Evolutionary conservation across 179 eudicot genomes (phyloP), one percentile per base, ranked within the genome.

Genomic region (Patellifolia procumbens): DNA sequence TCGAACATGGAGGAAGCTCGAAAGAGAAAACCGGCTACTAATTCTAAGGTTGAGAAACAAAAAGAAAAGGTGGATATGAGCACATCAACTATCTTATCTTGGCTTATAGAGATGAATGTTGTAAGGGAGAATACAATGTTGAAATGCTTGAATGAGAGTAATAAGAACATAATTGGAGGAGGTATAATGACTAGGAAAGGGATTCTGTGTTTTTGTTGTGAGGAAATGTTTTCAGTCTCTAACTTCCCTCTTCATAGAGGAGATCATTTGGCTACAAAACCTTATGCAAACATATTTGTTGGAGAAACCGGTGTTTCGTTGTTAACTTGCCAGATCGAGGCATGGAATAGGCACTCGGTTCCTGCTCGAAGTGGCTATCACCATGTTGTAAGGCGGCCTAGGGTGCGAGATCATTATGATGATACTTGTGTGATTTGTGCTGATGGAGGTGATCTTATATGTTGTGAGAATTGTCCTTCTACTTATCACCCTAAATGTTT

Each of bases 371-470:
- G 55, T 35, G 78, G 74, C 16, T 78, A 80, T 17, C 73, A 78
- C 9, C 70, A 75, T 29, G 72, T 74, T 20, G 62, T 32, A 59
- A 53, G 73, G 20, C 64, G 62, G 53, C 55, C 60, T 13, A 76
- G 55, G 19, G 71, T 58, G 2, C 35, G 4, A 28, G 94, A 90
- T 35, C 15, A 42, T 17, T 74, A 79, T 65, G 96, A 91, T 64
- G 96, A 88, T 68, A 73, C 84, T 56, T 91, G 93, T 67, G 28
- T 91, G 13, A 73, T 91, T 22, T 91, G 96, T 59, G 91, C 89
- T 0, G 89, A 89, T 83, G 93, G 96, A 5, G 96, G 91, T 53
- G 65, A 77, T 29, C 74, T 91, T 60, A 77, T 84, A 8, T 91
- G 93, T 29, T 91, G 93, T 43, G 87, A 88, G 0, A 51, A 67